These are phyloP conservation scores for Pseudotulostoma volvatum DNA, from an alignment of 495 filamentous ascomycete genomes.

Conservation along the genomic window DNA sequence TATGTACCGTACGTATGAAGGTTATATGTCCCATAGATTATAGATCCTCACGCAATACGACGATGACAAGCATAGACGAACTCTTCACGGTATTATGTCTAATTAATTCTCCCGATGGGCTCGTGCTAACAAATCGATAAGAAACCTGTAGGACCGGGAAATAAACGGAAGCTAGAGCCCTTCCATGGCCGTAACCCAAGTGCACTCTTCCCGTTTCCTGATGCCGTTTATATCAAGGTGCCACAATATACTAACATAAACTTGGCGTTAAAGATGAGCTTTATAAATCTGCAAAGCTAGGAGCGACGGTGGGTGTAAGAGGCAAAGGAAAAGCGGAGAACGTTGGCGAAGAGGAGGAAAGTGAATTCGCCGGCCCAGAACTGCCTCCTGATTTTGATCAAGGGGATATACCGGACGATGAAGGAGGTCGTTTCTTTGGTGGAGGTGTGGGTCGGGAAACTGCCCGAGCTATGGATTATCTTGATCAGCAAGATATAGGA, in stretches of 20 bases:
- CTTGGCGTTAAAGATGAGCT: conserved; percentile 38
- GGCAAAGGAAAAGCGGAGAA: conserved; percentile 40
- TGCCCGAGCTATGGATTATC: conserved; percentile 75
- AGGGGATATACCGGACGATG: conserved; percentile 53
- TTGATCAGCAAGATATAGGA: conserved; percentile 51
- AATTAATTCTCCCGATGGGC: conserved; percentile 3
- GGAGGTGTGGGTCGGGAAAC: conserved; percentile 72
- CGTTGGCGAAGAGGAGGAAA: conserved; percentile 44
- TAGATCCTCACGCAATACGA: too few species aligned
- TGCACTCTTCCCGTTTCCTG: conserved; percentile 1
- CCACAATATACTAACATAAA: background rate
- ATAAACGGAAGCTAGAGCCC: conserved; percentile 66
- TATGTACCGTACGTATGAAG: too few species aligned
- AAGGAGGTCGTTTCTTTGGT: conserved; percentile 90
- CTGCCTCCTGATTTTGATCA: conserved; percentile 49
- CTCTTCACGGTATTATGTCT: conserved; percentile 55
- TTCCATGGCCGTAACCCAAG: conserved; percentile 9
- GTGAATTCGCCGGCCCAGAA: conserved; percentile 51
- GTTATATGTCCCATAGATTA: too few species aligned
- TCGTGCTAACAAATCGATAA: conserved; percentile 5
- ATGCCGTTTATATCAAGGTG: too few species aligned
- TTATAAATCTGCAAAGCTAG: conserved; percentile 76
- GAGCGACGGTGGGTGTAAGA: conserved; percentile 42
- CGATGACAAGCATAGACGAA: conserved; percentile 67
- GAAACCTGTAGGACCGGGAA: conserved; percentile 29